Evolutionary conservation across 495 filamentous ascomycete species (phyloP), one percentile per base, ranked within the genome.

Genomic region (Trichocladium antarcticum): DNA sequence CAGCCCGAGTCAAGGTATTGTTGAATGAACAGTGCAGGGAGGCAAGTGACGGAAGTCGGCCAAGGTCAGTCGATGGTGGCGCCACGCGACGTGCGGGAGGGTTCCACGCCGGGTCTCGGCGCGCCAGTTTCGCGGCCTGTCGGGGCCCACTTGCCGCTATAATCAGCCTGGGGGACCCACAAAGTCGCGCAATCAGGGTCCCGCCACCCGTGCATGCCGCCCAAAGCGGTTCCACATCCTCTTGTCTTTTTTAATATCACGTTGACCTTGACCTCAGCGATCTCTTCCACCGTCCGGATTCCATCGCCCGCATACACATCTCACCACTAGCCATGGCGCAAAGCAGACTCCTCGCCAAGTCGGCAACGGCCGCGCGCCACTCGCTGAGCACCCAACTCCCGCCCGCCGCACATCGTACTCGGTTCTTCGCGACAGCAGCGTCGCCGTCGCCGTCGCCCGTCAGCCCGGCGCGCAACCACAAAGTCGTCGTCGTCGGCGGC

Each of bases 401-500:
- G 4, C 20, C 32, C 8, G 36, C 53, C 24, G 42, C 47, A 19
- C 29, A 50, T 16, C 53, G 53, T 27, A 44, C 42, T 34, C n/a
- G n/a, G n/a, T n/a, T n/a, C n/a, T 65, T 69, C 27, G 60, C 52
- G 44, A 75, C 73, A 68, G 72, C 57, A 59, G 63, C 67, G 59
- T 61, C 59, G 56, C 64, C 59, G 58, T 64, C 67, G 59, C 62
- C 59, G 56, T 64, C 59, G 47, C 69, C 64, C 57, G 63, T 65
- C 59, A 47, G 11, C n/a, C 10, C 47, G 54, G 61, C 64, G 14
- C 49, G 50, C 8, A 57, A 70, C 51, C 81, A 84, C 68, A 78
- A 74, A 47, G 68, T 84, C 17, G 78, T 83, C 22, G 73, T 83
- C 7, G 70, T 84, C 37, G 81, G 81, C 47, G 80, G 74, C 37